A percentile compares a stretch with the other conserved stretches of the same genome.
phyloP scores from a whole-genome alignment of 225 moss, liverwort and hornwort genomes.

The Thuidium tamariscinum region DNA sequence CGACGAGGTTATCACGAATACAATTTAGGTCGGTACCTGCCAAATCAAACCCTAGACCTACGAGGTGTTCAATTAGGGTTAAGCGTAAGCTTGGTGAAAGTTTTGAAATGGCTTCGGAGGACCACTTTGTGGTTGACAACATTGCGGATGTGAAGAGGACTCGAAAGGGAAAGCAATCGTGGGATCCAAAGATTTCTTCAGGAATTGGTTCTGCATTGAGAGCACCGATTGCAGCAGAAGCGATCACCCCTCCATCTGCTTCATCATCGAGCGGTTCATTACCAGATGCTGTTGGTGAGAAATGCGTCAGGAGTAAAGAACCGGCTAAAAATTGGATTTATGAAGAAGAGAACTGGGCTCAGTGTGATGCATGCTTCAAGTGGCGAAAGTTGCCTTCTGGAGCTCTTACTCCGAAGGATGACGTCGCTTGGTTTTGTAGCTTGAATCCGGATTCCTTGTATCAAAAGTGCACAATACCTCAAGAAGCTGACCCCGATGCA shows the following conservation, averaged over 20 bases:
- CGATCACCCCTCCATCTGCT: not conserved
- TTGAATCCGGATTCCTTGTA: constrained; percentile 72
- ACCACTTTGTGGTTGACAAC: not conserved
- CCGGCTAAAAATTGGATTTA: constrained; percentile 5
- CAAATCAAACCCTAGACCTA: constrained; percentile 2
- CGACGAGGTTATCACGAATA: constrained; percentile 17
- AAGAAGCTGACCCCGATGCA: constrained; percentile 51
- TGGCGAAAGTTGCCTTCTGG: constrained; percentile 81
- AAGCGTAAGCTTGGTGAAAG: constrained; percentile 73
- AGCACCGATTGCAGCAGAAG: not conserved
- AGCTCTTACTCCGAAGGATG: constrained; percentile 38
- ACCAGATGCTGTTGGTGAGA: not conserved
- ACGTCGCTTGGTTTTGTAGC: constrained; percentile 89
- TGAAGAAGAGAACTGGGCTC: constrained; percentile 72
- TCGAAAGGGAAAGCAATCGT: constrained; percentile 4
- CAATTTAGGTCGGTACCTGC: constrained; percentile 8
- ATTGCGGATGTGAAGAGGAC: not conserved
- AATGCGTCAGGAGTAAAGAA: not conserved
- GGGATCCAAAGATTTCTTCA: not conserved
- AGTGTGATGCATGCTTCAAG: constrained; percentile 94
- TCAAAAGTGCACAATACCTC: constrained; percentile 64
- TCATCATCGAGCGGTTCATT: not conserved
- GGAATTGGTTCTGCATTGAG: not conserved
- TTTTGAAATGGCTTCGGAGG: constrained; percentile 22
- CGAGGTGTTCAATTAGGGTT: constrained; percentile 46